These are phyloP conservation scores for Discostella stelligeroides DNA, from an alignment of 108 stramenopile genomes.

Conservation along the genomic window DNA sequence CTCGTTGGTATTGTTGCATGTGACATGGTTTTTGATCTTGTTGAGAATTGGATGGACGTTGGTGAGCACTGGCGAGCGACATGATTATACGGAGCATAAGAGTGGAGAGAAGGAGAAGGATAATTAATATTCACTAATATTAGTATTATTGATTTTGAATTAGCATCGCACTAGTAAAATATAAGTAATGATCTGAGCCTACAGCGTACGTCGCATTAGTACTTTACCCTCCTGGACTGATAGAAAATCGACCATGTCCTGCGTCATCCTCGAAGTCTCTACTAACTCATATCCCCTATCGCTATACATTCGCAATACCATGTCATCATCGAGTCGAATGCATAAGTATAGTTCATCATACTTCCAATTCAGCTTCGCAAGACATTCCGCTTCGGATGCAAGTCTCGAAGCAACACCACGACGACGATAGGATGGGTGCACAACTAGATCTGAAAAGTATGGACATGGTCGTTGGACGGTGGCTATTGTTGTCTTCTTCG, in stretches of 20 bases:
- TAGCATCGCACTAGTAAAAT: too few relatives aligned
- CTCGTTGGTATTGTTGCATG: conserved; percentile 66
- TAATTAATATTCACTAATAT: conserved; percentile 9
- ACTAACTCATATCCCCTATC: conserved; percentile 8
- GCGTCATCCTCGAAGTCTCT: not conserved
- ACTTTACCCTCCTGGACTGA: conserved; percentile 4
- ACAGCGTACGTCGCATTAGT: conserved; percentile 7
- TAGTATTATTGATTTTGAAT: too few relatives aligned
- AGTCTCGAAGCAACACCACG: conserved; percentile 15
- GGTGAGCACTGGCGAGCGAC: conserved; percentile 73
- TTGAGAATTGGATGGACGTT: conserved; percentile 80
- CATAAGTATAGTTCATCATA: conserved; percentile 16
- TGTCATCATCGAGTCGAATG: conserved; percentile 1
- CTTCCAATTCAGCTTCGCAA: conserved; percentile 3
- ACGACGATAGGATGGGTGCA: conserved; percentile 7
- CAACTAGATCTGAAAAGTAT: conserved; percentile 24
- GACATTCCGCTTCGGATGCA: not conserved
- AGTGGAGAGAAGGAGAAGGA: conserved; percentile 64
- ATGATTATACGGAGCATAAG: conserved; percentile 88
- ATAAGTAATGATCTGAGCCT: not conserved
- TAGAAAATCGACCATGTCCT: conserved; percentile 17
- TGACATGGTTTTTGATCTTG: conserved; percentile 83
- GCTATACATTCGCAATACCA: conserved; percentile 10
- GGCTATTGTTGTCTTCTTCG: conserved; percentile 11
- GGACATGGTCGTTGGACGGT: conserved; percentile 16